Percentiles rank a stretch among this genome's conserved stretches.
These are phyloP conservation scores for Dryas octopetala DNA, from an alignment of 306 rosid species.

Conservation along the genomic window DNA sequence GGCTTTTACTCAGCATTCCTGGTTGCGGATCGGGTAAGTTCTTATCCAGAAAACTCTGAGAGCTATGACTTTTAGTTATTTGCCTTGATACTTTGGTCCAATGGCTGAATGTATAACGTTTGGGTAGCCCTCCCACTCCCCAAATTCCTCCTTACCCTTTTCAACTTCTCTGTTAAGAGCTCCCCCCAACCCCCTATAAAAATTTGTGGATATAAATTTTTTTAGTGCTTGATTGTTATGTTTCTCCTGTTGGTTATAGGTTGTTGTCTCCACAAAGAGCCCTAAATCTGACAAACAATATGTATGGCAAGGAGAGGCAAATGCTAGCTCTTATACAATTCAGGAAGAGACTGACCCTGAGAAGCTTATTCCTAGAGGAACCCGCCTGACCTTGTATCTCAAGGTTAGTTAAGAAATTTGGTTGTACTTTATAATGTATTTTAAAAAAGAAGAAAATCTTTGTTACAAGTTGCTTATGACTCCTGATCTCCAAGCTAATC, in stretches of 20 bases:
- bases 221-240: conserved; percentile 12
- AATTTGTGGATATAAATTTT: background rate
- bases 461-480: background rate
- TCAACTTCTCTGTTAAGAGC: background rate
- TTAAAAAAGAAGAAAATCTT: too few relatives aligned
- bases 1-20: conserved; percentile 91
- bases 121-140: background rate
- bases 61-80: background rate
- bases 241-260: conserved; percentile 48
- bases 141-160: background rate
- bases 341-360: conserved; percentile 88
- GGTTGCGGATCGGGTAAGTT: conserved; percentile 78
- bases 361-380: conserved; percentile 85
- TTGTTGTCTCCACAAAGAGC: conserved; percentile 88
- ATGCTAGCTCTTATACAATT: conserved; percentile 87
- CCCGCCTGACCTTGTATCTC: conserved; percentile 74
- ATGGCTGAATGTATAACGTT: background rate
- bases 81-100: background rate
- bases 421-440: background rate
- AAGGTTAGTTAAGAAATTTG: conserved; percentile 43
- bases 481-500: conserved; percentile 21
- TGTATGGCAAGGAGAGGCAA: conserved; percentile 97
- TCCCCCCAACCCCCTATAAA: too few relatives aligned
- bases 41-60: background rate
- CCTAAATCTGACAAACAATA: conserved; percentile 88